A percentile compares a stretch with the other conserved stretches of the same genome.
These are phyloP conservation scores for Sarocladiaceae sp. DNA, from an alignment of 2,329 filamentous ascomycete genomes.

Conservation along the genomic window DNA sequence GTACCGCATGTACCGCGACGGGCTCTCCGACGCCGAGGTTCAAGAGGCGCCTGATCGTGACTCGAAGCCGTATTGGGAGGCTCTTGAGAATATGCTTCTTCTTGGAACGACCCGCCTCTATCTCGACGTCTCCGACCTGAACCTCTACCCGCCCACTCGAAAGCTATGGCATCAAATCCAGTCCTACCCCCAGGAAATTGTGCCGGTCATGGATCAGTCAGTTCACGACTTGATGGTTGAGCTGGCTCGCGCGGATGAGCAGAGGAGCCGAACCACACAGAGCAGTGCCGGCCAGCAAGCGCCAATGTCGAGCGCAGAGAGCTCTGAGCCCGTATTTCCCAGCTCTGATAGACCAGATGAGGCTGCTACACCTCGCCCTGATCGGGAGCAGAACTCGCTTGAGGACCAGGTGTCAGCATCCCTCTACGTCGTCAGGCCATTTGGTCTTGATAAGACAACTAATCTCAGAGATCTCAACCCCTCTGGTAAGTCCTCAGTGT, in stretches of 20 bases:
- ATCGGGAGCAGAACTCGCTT: slow-evolving; percentile 48
- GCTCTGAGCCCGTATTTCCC: slow-evolving; percentile 70
- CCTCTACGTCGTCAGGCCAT: slow-evolving; percentile 81
- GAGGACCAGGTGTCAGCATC: slow-evolving; percentile 76
- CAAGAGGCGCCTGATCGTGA: slow-evolving; percentile 64
- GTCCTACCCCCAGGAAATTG: slow-evolving; percentile 91
- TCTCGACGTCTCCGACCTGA: slow-evolving; percentile 81
- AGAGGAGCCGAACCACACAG: slow-evolving; percentile 58
- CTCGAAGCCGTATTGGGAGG: slow-evolving; percentile 75
- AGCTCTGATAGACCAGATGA: slow-evolving; percentile 67
- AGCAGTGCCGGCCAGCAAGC: slow-evolving; percentile 42
- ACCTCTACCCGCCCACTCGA: slow-evolving; percentile 82
- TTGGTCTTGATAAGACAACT: slow-evolving; percentile 76
- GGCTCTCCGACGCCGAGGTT: slow-evolving; percentile 71
- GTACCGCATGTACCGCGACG: slow-evolving; percentile 87
- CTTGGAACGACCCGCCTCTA: slow-evolving; percentile 81
- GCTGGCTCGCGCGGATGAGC: slow-evolving; percentile 73
- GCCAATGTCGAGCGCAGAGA: slow-evolving; percentile 44
- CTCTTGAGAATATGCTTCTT: slow-evolving; percentile 85
- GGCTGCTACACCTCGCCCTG: slow-evolving; percentile 28
- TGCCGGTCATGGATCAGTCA: slow-evolving; percentile 91
- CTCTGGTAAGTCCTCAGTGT: slow-evolving; percentile 48
- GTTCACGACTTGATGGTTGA: slow-evolving; percentile 93
- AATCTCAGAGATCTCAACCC: slow-evolving; percentile 95
- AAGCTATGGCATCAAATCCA: slow-evolving; percentile 96